Evolutionary conservation across 768 basidiomycete genomes (phyloP), one percentile per base, ranked within the genome.

Genomic region (Russula virescens): DNA sequence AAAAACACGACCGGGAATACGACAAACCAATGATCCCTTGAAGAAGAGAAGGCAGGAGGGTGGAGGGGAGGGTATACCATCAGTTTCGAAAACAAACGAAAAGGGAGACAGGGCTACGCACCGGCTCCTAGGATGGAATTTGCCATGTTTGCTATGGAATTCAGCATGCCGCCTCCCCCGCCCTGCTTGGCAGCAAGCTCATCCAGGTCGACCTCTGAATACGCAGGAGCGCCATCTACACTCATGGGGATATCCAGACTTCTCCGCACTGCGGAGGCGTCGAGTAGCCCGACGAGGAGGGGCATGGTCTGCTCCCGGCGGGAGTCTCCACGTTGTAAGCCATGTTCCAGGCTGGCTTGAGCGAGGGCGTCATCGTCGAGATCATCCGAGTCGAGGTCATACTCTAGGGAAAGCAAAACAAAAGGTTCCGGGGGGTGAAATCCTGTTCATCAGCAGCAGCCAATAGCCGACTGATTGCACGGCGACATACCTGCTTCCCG

Each of bases 81-180:
- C 31, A 31, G 31, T 47, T 42, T 52, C n/a, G n/a, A 61, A 25
- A 53, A 50, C 28, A 55, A 63, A 18, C 16, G 45, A 11, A 19
- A 8, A 45, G 61, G 16, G 72, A 69, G 3, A 3, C 70, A 45
- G 46, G n/a, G 60, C 66, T 68, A 68, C 78, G 76, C 74, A 83
- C 94, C 94, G 70, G 95, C 95, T 47, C 95, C 95, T 16, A 98
- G 76, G 38, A 98, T 97, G 2, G 91, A 94, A 71, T 98, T 98
- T 23, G 93, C 90, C 96, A 97, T 97, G 72, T 95, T 91, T 23
- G 91, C 88, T 61, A 91, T 80, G 9, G 90, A 92, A 69, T 91
- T 86, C 1, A 92, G 11, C 77, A 94, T 74, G 0, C 86, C 85
- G 23, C 91, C 90, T 49, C 91, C 89, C 0, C 85, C 81, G 43